Conservation (phyloP, 2,329 filamentous ascomycete genomes). For the Kalmusia sp. region DNA sequence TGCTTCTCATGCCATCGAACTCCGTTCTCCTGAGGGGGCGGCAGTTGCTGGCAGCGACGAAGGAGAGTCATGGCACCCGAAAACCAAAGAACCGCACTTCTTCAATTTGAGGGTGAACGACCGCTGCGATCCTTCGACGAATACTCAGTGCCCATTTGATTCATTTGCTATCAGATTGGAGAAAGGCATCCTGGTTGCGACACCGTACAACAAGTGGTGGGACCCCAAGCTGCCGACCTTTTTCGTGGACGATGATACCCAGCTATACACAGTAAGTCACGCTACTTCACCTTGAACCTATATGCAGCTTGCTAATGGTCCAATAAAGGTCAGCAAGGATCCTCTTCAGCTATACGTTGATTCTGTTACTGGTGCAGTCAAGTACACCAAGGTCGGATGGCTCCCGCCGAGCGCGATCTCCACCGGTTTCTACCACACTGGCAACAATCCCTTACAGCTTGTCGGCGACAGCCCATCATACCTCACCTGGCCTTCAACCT, state of each 20-base stretch:
- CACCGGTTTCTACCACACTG: slow-evolving; percentile 32
- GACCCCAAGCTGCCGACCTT: slow-evolving; percentile 34
- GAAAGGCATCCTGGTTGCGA: slow-evolving; percentile 34
- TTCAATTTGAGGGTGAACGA: slow-evolving; percentile 34
- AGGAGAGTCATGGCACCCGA: slow-evolving; percentile 25
- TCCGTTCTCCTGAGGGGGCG: slow-evolving; percentile 9
- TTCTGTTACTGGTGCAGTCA: slow-evolving; percentile 26
- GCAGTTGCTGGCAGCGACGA: background rate
- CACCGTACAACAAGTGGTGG: slow-evolving; percentile 38
- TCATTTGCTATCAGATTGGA: slow-evolving; percentile 32
- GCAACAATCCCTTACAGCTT: slow-evolving; percentile 32
- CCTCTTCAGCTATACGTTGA: slow-evolving; percentile 36
- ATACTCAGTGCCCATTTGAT: slow-evolving; percentile 19
- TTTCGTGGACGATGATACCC: slow-evolving; percentile 36
- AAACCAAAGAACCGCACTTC: slow-evolving; percentile 30
- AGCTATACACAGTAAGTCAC: slow-evolving; percentile 34
- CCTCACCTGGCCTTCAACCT: slow-evolving; percentile 36
- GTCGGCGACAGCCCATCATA: slow-evolving; percentile 30
- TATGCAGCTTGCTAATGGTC: slow-evolving; percentile 4
- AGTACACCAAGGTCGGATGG: slow-evolving; percentile 34
- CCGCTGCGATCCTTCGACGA: slow-evolving; percentile 12
- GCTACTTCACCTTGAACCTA: background rate
- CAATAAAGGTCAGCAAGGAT: slow-evolving; percentile 35
- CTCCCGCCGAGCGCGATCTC: slow-evolving; percentile 31
- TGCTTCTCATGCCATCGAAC: slow-evolving; percentile 20